Percentiles rank a stretch among this genome's conserved stretches.
Evolutionary conservation across 169 alveolate species (phyloP).

Genomic region (Sarcocystis neurona): DNA sequence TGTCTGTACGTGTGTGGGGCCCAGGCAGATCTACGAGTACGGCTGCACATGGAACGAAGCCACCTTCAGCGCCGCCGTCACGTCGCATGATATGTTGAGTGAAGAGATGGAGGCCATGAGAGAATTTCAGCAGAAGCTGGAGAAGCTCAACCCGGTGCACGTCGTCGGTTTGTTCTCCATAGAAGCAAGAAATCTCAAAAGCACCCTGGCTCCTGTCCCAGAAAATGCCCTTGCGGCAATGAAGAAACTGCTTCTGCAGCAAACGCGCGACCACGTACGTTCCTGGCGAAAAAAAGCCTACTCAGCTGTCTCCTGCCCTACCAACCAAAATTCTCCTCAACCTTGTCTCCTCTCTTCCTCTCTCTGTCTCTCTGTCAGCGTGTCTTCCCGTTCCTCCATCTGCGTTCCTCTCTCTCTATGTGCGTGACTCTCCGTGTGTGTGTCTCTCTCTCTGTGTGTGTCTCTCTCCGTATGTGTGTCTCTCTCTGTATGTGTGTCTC

Average conservation of each 20-base stretch:
- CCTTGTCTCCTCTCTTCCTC: no score
- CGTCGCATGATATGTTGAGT: constrained; percentile 60
- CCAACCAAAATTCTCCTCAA: no score
- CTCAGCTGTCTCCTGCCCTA: no score
- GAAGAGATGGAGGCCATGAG: constrained; percentile 58
- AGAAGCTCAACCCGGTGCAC: constrained; percentile 61
- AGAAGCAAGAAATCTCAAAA: constrained; percentile 49
- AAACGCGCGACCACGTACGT: constrained; percentile 60
- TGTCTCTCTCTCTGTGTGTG: no score
- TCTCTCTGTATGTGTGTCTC: no score
- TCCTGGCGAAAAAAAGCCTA: no score
- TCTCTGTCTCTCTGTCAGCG: no score
- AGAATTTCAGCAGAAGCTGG: constrained; percentile 60
- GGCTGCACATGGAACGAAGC: constrained; percentile 61
- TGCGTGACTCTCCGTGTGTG: no score
- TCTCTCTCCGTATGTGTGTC: no score
- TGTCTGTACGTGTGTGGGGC: no score
- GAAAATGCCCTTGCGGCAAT: constrained; percentile 61
- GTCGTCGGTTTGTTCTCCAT: constrained; percentile 63
- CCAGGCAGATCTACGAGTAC: constrained; percentile 63
- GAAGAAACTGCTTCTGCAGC: constrained; percentile 61
- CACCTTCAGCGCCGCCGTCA: constrained; percentile 30
- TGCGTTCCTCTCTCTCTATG: no score
- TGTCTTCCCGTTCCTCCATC: no score
- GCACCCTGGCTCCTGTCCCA: constrained; percentile 47